These are phyloP conservation scores for Dictyostelium intermedium DNA, from an alignment of 78 protist genomes.

Conservation along the genomic window DNA sequence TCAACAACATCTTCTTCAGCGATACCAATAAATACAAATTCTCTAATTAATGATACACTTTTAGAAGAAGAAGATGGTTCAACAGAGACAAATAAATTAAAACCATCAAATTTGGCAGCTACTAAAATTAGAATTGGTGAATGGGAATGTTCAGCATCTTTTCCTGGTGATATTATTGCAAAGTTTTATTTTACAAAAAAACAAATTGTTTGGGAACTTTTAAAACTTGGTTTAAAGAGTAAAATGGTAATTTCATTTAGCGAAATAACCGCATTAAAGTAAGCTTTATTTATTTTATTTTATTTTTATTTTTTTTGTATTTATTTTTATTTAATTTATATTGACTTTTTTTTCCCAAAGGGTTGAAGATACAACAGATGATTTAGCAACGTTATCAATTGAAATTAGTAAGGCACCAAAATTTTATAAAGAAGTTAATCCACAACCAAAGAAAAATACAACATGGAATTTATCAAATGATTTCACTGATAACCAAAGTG, in stretches of 20 bases:
- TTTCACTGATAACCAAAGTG: background rate
- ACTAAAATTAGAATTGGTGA: conserved; percentile 21
- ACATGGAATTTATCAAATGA: conserved; percentile 35
- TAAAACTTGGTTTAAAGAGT: conserved; percentile 14
- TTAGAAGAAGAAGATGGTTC: background rate
- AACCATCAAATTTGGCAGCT: conserved; percentile 58
- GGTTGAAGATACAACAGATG: conserved; percentile 24
- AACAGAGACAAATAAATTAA: conserved; percentile 15
- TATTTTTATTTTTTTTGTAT: background rate
- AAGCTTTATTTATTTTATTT: background rate
- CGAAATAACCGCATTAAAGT: conserved; percentile 46
- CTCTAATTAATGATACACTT: background rate
- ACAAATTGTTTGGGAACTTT: conserved; percentile 65
- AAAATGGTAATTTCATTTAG: conserved; percentile 32
- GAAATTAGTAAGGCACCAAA: conserved; percentile 34
- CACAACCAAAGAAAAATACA: conserved; percentile 78
- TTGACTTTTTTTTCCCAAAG: background rate
- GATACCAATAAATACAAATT: background rate
- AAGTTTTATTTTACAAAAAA: conserved; percentile 65
- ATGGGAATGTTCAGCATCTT: conserved; percentile 15
- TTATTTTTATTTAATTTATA: background rate
- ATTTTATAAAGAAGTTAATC: conserved; percentile 56
- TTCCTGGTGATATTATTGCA: conserved; percentile 14
- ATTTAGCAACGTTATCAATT: background rate
- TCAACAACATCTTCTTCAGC: background rate